Conservation (phyloP, 2,329 filamentous ascomycete genomes). For the Tolypocladium cylindrosporum region DNA sequence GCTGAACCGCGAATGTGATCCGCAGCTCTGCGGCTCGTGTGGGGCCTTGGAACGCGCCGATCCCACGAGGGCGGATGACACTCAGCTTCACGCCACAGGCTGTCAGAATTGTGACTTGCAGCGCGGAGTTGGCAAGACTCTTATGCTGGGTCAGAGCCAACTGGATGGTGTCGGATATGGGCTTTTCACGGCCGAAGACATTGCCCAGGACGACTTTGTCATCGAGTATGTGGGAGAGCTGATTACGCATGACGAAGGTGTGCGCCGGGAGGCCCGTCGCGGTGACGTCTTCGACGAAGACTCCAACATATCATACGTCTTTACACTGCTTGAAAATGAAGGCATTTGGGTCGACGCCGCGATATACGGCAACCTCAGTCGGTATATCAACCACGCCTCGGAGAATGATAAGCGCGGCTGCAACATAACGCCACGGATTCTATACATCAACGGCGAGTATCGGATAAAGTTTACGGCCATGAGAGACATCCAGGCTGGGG, state of each 20-base stretch:
- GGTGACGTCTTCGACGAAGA: conserved; percentile 51
- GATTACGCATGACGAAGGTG: conserved; percentile 58
- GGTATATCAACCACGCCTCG: conserved; percentile 73
- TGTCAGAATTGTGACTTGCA: conserved; percentile 70
- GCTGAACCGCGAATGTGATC: conserved; percentile 72
- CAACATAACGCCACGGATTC: conserved; percentile 53
- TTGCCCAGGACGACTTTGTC: conserved; percentile 60
- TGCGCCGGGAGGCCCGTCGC: conserved; percentile 53
- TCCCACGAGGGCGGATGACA: conserved; percentile 53
- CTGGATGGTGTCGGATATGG: conserved; percentile 64
- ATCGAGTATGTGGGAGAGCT: conserved; percentile 76
- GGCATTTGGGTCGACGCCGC: conserved; percentile 65
- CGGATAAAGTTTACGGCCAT: conserved; percentile 66
- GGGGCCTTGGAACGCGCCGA: conserved; percentile 61
- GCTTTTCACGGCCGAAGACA: conserved; percentile 60
- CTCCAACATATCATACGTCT: conserved; percentile 55
- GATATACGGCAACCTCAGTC: conserved; percentile 67
- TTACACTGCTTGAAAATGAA: conserved; percentile 48
- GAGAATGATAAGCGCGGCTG: conserved; percentile 41
- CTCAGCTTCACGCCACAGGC: conserved; percentile 42
- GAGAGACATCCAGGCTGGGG: conserved; percentile 56
- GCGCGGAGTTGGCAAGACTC: conserved; percentile 52
- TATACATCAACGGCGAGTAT: conserved; percentile 66
- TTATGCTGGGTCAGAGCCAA: conserved; percentile 60
- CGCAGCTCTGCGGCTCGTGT: conserved; percentile 61